phyloP scores from a whole-genome alignment of 805 yeast genomes.

The Barnettozyma populi region DNA sequence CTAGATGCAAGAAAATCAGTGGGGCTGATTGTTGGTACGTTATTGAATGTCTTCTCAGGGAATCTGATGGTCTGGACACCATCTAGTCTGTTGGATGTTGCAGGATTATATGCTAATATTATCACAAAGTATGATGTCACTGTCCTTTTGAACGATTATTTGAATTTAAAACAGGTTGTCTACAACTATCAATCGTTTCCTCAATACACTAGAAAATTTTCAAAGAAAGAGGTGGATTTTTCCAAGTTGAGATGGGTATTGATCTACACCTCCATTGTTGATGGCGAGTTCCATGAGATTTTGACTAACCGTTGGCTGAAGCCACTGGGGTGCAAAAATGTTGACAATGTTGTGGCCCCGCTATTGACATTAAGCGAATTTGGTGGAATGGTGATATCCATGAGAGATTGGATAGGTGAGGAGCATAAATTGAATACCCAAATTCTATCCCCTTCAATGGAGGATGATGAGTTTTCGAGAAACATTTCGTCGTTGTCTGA shows the following conservation, averaged over 20 bases:
- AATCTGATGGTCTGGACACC: slow-evolving; percentile 78
- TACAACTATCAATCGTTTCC: slow-evolving; percentile 92
- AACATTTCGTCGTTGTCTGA: slow-evolving; percentile 42
- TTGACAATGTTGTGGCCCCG: slow-evolving; percentile 79
- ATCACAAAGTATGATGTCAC: slow-evolving; percentile 68
- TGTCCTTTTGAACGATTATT: slow-evolving; percentile 75
- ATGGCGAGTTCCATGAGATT: slow-evolving; percentile 88
- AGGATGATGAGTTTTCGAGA: slow-evolving; percentile 31
- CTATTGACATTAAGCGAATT: slow-evolving; percentile 84
- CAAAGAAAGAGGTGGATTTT: slow-evolving; percentile 67
- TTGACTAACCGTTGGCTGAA: slow-evolving; percentile 83
- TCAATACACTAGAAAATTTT: slow-evolving; percentile 71
- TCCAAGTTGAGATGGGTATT: slow-evolving; percentile 83
- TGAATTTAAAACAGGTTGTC: slow-evolving; percentile 84
- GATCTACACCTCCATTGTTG: slow-evolving; percentile 83
- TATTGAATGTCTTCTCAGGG: slow-evolving; percentile 82
- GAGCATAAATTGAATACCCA: slow-evolving; percentile 55
- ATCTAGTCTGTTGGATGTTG: slow-evolving; percentile 62
- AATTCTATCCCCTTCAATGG: slow-evolving; percentile 32
- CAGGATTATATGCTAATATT: slow-evolving; percentile 82
- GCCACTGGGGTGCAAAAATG: slow-evolving; percentile 79
- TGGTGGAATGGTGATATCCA: slow-evolving; percentile 91
- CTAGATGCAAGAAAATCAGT: slow-evolving; percentile 73
- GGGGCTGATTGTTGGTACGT: slow-evolving; percentile 77
- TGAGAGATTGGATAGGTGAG: slow-evolving; percentile 85